Evolutionary conservation across 2,329 filamentous ascomycete genomes (phyloP).

Genomic region (Colletotrichum sidae): DNA sequence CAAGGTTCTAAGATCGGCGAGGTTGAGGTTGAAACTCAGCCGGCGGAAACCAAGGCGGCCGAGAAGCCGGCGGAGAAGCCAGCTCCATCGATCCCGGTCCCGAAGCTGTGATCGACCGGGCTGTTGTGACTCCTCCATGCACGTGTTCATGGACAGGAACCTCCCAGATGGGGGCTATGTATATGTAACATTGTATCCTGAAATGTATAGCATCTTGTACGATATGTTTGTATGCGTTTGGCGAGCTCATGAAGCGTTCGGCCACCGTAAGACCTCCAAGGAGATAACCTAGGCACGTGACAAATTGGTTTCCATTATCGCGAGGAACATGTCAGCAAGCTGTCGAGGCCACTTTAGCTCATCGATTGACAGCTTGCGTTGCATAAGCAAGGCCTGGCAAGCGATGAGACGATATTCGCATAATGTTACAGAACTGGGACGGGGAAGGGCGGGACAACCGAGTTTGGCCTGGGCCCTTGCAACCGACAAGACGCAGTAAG

Average conservation of each 20-base stretch:
- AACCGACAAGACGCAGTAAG: neutral
- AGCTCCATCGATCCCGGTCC: slow-evolving; percentile 13
- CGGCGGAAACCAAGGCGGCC: slow-evolving; percentile 13
- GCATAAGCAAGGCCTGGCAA: slow-evolving; percentile 19
- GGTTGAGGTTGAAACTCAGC: neutral
- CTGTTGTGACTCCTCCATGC: neutral
- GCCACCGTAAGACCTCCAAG: no score
- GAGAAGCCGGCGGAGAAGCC: slow-evolving; percentile 11
- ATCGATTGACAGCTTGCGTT: neutral
- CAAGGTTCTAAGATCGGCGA: no score
- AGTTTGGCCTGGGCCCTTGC: slow-evolving; percentile 25
- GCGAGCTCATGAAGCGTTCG: neutral
- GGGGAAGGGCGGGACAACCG: slow-evolving; percentile 29
- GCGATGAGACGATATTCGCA: slow-evolving; percentile 29
- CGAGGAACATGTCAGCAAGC: no score
- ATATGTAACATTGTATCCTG: slow-evolving; percentile 34
- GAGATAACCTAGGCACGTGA: no score
- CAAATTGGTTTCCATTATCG: no score
- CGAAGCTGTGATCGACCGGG: slow-evolving; percentile 22
- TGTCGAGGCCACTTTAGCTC: neutral
- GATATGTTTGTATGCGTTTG: slow-evolving; percentile 29
- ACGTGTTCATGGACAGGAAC: no score
- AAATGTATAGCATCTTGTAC: slow-evolving; percentile 38
- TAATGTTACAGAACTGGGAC: slow-evolving; percentile 35
- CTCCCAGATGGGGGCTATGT: no score